phyloP scores from a whole-genome alignment of 768 basidiomycete genomes.

The Lyophyllum semitale region DNA sequence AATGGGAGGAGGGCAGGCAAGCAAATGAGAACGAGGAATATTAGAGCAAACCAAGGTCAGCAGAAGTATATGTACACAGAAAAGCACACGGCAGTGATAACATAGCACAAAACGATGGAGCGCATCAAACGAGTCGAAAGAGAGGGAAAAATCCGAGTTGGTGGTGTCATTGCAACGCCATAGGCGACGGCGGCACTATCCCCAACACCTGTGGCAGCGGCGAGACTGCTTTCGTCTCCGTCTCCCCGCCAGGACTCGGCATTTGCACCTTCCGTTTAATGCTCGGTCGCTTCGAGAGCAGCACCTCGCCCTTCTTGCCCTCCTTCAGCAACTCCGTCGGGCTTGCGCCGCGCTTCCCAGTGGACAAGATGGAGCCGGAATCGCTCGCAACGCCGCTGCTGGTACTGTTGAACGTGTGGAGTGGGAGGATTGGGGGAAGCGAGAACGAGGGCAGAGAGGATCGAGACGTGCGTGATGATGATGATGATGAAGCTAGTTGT shows the following conservation, averaged over 20 bases:
- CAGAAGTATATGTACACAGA: not conserved
- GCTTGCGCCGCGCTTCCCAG: conserved; percentile 68
- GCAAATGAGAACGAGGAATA: not conserved
- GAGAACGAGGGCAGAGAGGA: not conserved
- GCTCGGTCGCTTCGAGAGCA: conserved; percentile 68
- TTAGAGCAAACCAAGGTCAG: not conserved
- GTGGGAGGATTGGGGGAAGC: not conserved
- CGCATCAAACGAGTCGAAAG: not conserved
- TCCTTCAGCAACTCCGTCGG: conserved; percentile 71
- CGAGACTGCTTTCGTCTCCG: not conserved
- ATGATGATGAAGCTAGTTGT: conserved; percentile 2
- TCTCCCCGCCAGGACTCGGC: not conserved
- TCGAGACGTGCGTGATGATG: conserved; percentile 1
- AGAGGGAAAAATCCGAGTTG: not conserved
- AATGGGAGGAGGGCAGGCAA: not conserved
- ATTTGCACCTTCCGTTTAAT: conserved; percentile 45
- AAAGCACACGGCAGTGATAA: not conserved
- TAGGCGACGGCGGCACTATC: conserved; percentile 12
- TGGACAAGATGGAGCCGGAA: conserved; percentile 33
- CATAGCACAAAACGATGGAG: not conserved
- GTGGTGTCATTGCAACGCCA: conserved; percentile 4
- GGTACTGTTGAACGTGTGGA: conserved; percentile 5
- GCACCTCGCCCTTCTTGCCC: conserved; percentile 55
- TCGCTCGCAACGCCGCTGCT: conserved; percentile 8
- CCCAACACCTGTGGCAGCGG: not conserved